Evolutionary conservation across 1,139 yeast genomes (phyloP), one percentile per base, ranked within the genome.

Genomic region (Taphrina confusa): DNA sequence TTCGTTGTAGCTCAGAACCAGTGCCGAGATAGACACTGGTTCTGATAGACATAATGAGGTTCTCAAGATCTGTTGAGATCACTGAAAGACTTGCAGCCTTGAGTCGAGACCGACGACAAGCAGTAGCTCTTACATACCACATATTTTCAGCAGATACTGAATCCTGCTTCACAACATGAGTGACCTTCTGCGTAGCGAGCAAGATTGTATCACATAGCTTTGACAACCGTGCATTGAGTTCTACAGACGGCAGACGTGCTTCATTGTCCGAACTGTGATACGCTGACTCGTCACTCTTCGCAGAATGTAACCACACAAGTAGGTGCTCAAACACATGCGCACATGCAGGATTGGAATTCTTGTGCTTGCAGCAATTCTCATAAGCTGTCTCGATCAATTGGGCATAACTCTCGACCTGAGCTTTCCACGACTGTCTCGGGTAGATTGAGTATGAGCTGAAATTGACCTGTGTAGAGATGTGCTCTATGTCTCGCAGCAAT

Each of bases 81-180:
- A 39, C 12, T 16, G 39, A 16, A n/a, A 33, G 39, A 25, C 5
- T 20, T 20, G 37, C 37, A 18, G 27, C 5, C 16, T 23, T 27
- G 9, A 42, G 31, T 42, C 31, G 11, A 14, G 31, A 27, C 11
- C 47, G 30, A 14, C 25, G 47, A 12, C 47, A 20, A 12, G 47
- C 33, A 11, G 25, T 42, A 4, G 47, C 47, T 27, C 31, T 18
- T 11, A 14, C 47, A 14, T 25, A 42, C 47, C 47, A 42, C 31
- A 27, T 12, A 14, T 23, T 14, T 8, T 42, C 47, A 23, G 31
- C 4, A 18, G 8, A 4, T 5, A 31, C 12, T 4, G 31, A 11
- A 8, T 42, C n/a, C 78, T 69, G 57, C 85, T 69, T 0, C 83
- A 80, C 14, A 77, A 70, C 0, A 72, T n/a, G 11, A 12, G 20